Evolutionary conservation across 768 basidiomycete species (phyloP), one percentile per base, ranked within the genome.

Genomic region (Pholiota microspora): DNA sequence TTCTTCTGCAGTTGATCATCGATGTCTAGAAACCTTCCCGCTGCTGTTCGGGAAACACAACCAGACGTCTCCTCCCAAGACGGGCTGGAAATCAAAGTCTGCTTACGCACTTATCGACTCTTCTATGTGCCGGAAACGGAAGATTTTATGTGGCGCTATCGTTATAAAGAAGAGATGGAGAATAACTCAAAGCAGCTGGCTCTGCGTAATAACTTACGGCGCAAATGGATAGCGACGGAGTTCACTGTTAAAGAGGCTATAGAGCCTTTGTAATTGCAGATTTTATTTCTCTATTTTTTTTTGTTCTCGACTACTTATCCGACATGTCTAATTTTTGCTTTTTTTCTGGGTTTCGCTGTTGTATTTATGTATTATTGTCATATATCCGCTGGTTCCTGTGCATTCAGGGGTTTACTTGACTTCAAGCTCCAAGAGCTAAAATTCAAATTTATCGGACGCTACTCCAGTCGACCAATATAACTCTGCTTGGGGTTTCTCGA

Each of bases 51-150:
- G 15, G 70, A 75, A 9, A 60, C 64, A 3, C 69, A 69, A 8
- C 80, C 78, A 0, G 73, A 82, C 36, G 71, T 82, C 21, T 61
- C 77, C 25, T 76, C 83, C 0, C 75, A 66, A 32, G 86, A 87
- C 28, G 79, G 79, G 2, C 77, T 95, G 15, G 89, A 92, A 68
- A 89, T 92, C 66, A 88, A 88, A 58, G 82, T 97, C 53, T 96
- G 94, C 69, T 78, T 92, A 31, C 78, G 85, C 54, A 90, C 87
- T 7, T 93, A 93, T 67, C 78, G 87, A 29, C 69, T 93, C 12
- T 94, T 94, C 75, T 93, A 84, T 66, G 88, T 89, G 5, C 74
- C 88, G 2, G 65, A 74, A 23, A 85, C 84, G 42, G 88, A 87
- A 60, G 88, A 89, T 57, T 77, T 79, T 54, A 69, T 88, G 51